A percentile compares a stretch with the other conserved stretches of the same genome.
phyloP scores from a whole-genome alignment of 257 asterid genomes.

The Thymus quinquecostatus region DNA sequence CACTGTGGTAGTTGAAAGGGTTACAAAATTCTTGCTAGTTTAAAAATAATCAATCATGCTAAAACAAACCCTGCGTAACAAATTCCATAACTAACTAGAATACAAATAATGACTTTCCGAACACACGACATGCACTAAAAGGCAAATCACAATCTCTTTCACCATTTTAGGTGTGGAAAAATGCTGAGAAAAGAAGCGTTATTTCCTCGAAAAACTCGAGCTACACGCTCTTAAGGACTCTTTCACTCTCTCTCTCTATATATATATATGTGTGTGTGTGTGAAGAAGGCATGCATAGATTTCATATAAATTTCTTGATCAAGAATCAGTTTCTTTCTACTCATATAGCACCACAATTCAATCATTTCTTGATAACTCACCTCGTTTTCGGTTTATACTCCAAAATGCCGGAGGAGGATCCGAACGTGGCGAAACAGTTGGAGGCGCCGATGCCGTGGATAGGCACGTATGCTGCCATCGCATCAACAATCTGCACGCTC shows the following conservation, averaged over 20 bases:
- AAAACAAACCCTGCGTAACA: not conserved
- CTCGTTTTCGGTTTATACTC: not conserved
- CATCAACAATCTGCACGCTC: constrained; percentile 41
- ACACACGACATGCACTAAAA: not conserved
- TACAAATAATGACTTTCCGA: not conserved
- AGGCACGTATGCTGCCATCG: constrained; percentile 45
- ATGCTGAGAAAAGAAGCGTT: not conserved
- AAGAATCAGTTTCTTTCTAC: not conserved
- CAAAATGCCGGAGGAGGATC: not conserved
- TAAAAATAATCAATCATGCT: not conserved
- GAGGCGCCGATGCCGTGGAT: constrained; percentile 53
- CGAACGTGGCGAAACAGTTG: constrained; percentile 23
- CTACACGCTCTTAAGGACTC: too few relatives aligned
- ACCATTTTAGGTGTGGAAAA: not conserved
- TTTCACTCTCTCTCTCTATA: too few relatives aligned
- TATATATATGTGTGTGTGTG: too few relatives aligned
- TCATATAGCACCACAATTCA: not conserved
- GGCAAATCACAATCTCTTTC: not conserved
- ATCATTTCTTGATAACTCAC: not conserved
- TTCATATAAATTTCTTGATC: not conserved
- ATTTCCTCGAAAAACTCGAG: not conserved
- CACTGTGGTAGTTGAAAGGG: not conserved
- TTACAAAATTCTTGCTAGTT: not conserved
- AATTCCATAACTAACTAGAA: not conserved
- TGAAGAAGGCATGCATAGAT: too few relatives aligned